Base-by-base conservation (phyloP, 768 basidiomycete genomes). In the Filobasidium floriforme region DNA sequence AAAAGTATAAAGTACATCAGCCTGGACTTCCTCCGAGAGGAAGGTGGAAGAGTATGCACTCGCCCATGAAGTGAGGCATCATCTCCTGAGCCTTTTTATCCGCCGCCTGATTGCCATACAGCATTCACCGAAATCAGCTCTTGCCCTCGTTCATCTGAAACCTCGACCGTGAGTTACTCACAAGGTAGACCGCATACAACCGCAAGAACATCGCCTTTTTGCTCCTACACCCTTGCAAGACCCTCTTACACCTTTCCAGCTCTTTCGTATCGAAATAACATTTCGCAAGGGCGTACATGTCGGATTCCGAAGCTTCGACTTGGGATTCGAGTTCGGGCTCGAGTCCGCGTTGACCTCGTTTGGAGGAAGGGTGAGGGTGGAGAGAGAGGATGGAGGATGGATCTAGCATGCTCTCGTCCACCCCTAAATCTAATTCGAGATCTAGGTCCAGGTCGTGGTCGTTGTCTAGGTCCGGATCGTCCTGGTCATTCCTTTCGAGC, bases 31-130 rank as follows among this genome's bases (percentile, higher is more conserved):
- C 18, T 67, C 28, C 52, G n/a, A 59, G 44, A 1, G 49, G 3
- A 63, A 10, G 29, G 19, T 26, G 51, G 55, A 12, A 49, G 3
- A 63, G 15, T 28, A n/a, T 26, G 51, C n/a, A 81, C 86, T 69
- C 69, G 88, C 90, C 89, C 84, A 70, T 87, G 81, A 79, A 86
- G 87, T 80, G 91, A 26, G 79, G 75, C 28, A 77, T 61, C 7
- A 89, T 89, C 71, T 88, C 83, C 72, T 88, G 83, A 0, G 89
- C 86, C 70, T 85, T 85, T 73, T 88, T 88, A 80, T 97, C 93
- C 65, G 86, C 85, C 14, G 87, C 87, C 92, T 94, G 71, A 19
- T 57, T 10, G 26, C n/a, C 7, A 19, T 5, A 52, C 41, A 41
- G 61, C 11, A 67, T 1, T 9, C n/a, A 15, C 15, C 41, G 10